Percentiles rank a stretch among this genome's conserved stretches.
These are phyloP conservation scores for Melaleuca quinquenervia DNA, from an alignment of 345 rosid genomes.

Conservation along the genomic window DNA sequence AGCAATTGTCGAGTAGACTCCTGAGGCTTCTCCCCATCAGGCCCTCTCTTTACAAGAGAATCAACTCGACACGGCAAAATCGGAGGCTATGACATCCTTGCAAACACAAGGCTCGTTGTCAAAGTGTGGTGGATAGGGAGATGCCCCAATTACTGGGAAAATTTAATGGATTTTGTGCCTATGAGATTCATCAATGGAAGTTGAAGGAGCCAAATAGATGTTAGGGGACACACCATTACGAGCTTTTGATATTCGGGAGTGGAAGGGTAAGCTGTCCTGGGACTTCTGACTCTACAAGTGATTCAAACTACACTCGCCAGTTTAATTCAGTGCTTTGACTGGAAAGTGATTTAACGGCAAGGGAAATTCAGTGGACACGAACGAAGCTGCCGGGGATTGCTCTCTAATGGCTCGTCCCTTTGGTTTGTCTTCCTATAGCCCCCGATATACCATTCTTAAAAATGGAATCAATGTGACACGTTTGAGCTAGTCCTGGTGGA, in stretches of 20 bases:
- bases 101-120: background rate
- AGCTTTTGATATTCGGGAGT: background rate
- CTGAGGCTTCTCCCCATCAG: background rate
- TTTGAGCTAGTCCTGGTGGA: background rate
- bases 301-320: background rate
- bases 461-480: background rate
- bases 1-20: slow-evolving; percentile 1
- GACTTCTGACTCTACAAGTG: background rate
- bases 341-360: background rate
- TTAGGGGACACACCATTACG: background rate
- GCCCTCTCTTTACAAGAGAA: background rate
- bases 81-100: background rate
- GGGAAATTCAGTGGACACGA: background rate
- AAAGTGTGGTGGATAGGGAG: background rate
- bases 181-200: background rate
- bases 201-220: background rate
- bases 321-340: background rate
- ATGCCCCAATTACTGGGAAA: background rate
- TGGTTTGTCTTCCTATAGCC: background rate
- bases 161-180: background rate
- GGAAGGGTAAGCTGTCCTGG: slow-evolving; percentile 3
- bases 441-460: background rate
- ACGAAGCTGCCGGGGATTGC: background rate
- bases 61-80: background rate
- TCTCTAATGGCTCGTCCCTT: background rate